Base-by-base conservation (phyloP, 371 early-diverging fungal species). In the Mucor circinelloides region DNA sequence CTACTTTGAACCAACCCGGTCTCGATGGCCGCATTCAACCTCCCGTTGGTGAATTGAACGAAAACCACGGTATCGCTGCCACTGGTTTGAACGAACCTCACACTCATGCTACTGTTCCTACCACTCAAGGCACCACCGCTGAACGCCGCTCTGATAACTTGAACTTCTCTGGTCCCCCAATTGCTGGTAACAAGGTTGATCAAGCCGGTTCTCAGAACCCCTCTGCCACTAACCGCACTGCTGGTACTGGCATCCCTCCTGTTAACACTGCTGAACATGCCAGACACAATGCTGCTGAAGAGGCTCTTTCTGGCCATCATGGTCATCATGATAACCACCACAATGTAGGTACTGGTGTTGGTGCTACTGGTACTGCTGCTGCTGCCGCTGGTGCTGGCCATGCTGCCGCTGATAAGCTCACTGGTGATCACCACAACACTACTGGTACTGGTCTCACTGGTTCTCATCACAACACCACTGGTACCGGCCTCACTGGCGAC, bases 21-120 rank as follows among this genome's bases (percentile, higher is more conserved):
- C 52, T 48, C 17, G 38, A 46, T 38, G 44, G 32, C 31, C 59
- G 25, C 9, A 17, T n/a, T 34, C 36, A 58, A 17, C 60, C 59
- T 7, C 7, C 50, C 42, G 40, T 9, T 44, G 61, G 61, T 48
- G 42, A 68, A 60, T 61, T 72, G 58, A 67, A 68, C n/a, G 68
- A 72, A 68, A 67, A 72, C 58, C 72, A 72, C 13, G 72, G 72
- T 61, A 72, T 72, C 36, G 65, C 72, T 65, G 72, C 68, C n/a
- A 68, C 68, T 58, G 54, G 54, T 50, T 50, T 72, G 13, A 64
- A 68, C 15, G 61, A 72, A 2, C 70, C 70, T 30, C 54, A 54
- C 44, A 32, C 56, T 55, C 59, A 52, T 38, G 28, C 60, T 50
- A 52, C 13, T 56, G 50, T 31, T 13, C 42, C 58, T 17, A 31